These are phyloP conservation scores for Digitaria exilis DNA, from an alignment of 202 grass and related monocot species.

Conservation along the genomic window DNA sequence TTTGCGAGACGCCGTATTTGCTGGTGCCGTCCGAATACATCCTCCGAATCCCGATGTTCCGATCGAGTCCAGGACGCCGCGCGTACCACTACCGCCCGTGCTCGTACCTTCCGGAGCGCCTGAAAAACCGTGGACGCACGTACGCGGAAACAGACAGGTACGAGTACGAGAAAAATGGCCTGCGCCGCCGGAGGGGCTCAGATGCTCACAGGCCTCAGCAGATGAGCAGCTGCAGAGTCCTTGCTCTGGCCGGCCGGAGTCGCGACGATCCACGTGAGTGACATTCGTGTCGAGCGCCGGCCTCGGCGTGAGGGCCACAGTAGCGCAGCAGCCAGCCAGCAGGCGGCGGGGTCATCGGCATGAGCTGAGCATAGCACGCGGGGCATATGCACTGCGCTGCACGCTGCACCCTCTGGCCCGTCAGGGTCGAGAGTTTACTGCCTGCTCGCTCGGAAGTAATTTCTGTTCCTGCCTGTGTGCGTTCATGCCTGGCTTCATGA, in stretches of 20 bases:
- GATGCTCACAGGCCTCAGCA: background rate
- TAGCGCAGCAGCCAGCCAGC: background rate
- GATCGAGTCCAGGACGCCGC: conserved; percentile 8
- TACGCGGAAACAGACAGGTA: background rate
- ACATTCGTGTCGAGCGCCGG: conserved; percentile 25
- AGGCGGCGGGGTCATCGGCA: background rate
- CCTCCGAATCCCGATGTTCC: background rate
- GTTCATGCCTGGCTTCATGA: background rate
- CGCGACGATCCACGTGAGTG: conserved; percentile 13
- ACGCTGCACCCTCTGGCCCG: background rate
- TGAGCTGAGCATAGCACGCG: background rate
- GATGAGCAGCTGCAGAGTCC: background rate
- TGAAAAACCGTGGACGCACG: background rate
- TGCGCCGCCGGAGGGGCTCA: too few relatives aligned
- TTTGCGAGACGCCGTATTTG: background rate
- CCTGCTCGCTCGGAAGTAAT: background rate
- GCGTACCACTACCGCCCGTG: background rate
- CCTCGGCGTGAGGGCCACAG: background rate
- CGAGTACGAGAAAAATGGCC: background rate
- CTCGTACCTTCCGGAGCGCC: background rate
- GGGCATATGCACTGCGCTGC: background rate
- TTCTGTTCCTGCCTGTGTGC: background rate
- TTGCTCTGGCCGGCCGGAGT: background rate
- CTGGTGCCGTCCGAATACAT: background rate
- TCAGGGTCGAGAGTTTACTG: background rate